Conservation (phyloP, 2,329 filamentous ascomycete genomes). For the Colletotrichum noveboracense region DNA sequence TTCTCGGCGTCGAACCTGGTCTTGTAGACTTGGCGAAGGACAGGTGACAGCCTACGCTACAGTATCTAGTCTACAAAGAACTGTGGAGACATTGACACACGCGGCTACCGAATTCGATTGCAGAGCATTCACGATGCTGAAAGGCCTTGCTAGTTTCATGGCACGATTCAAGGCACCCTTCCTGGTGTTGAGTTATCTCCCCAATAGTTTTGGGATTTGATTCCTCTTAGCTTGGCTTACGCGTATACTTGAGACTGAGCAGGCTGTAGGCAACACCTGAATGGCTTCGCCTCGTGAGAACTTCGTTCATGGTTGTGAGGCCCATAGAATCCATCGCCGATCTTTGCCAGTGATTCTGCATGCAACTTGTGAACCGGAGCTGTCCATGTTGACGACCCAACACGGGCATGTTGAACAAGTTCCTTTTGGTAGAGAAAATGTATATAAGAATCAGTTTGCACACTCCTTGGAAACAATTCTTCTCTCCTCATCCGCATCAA, state of each 20-base stretch:
- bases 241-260: not conserved
- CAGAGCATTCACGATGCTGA: not conserved
- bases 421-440: not conserved
- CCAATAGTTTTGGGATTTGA: not conserved
- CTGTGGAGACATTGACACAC: not conserved
- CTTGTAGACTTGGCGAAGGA: not conserved
- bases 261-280: not conserved
- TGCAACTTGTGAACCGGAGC: not conserved
- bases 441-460: not conserved
- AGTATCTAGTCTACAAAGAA: rapidly evolving
- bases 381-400: not conserved
- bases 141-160: not conserved
- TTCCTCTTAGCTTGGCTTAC: not conserved
- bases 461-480: not conserved
- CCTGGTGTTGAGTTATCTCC: not conserved
- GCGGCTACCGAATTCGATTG: not conserved
- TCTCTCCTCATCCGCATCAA: not conserved
- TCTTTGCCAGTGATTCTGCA: not conserved
- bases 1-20: not conserved
- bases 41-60: not conserved
- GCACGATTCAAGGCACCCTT: not conserved
- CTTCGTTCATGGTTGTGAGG: not conserved
- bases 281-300: not conserved
- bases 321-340: not conserved
- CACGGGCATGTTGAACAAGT: rapidly evolving